Base-by-base conservation (phyloP, 768 basidiomycete genomes). In the Termitomyces heimii region DNA sequence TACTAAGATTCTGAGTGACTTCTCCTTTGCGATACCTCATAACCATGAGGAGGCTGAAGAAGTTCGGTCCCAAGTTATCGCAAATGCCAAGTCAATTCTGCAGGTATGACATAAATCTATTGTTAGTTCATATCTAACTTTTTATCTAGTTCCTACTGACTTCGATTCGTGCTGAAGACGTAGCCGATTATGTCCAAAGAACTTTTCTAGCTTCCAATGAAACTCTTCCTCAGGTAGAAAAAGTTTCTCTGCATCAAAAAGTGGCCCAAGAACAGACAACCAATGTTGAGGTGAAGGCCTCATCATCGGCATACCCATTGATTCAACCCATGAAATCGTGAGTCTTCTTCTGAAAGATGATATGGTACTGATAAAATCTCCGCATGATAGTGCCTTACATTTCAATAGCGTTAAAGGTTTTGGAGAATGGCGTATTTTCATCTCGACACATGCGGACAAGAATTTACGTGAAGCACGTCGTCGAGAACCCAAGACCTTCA, bases 341-440 rank as follows among this genome's bases (percentile, higher is more conserved):
- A 40, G 74, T 67, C 40, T 37, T 26, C 46, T 9, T 52, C 22
- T 6, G 4, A 24, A 10, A 42, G 5, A 39, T 24, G 35, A 5
- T 2, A 18, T 32, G 20, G n/a, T 22, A 24, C 37, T 42, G 10
- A 42, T 28, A 29, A 14, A 32, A 1, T 45, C 47, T 32, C 48
- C 46, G 20, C 22, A 8, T 40, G 51, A 35, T 56, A 77, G 74
- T 5, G 82, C 82, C 0, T 67, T 85, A 0, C 78, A 84, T 65
- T 84, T 85, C 57, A 80, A 84, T 26, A 82, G 75, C 40, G 76
- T 79, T 0, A 73, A 79, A 9, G 82, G 81, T 0, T 85, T 88
- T 43, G 87, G 88, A 3, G 75, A 79, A 24, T 89, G 87, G 88
- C 70, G 71, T 0, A 79, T 89, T 49, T 67, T 84, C 18, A 78